Evolutionary conservation across 768 basidiomycete genomes (phyloP).

Genomic region (Rhizopogon vulgaris): DNA sequence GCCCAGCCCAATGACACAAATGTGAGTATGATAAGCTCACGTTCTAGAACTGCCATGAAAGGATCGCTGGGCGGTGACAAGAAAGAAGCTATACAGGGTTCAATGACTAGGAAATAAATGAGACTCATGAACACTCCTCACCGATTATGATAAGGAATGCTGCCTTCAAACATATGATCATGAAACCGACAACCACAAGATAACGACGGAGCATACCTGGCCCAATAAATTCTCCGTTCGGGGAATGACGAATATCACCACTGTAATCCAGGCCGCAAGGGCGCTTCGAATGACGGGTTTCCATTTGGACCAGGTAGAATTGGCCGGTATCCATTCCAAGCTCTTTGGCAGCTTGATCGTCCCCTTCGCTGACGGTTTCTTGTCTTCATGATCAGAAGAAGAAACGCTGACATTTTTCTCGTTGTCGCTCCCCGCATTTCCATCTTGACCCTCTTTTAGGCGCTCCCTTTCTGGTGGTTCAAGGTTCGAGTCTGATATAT

Average conservation of each 20-base stretch:
- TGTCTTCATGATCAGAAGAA: background rate
- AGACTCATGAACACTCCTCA: conserved; percentile 14
- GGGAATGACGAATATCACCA: conserved; percentile 55
- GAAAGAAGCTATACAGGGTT: conserved; percentile 41
- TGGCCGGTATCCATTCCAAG: conserved; percentile 52
- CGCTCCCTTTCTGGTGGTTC: background rate
- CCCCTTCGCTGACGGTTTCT: background rate
- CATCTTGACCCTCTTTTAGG: background rate
- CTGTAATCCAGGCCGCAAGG: conserved; percentile 53
- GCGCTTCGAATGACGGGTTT: conserved; percentile 63
- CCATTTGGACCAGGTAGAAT: conserved; percentile 50
- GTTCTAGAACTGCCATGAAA: conserved; percentile 62
- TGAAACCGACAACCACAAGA: background rate
- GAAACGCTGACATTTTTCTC: background rate
- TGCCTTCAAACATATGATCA: conserved; percentile 34
- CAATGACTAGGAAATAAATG: background rate
- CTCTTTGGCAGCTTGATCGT: conserved; percentile 19
- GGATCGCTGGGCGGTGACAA: conserved; percentile 65
- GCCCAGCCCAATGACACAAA: conserved; percentile 52
- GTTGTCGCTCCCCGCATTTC: background rate
- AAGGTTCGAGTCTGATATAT: too few relatives aligned
- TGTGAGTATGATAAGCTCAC: conserved; percentile 48
- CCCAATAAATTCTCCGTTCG: conserved; percentile 44
- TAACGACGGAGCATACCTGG: conserved; percentile 32
- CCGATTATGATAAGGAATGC: conserved; percentile 61